Evolutionary conservation across 2,329 filamentous ascomycete species (phyloP).

Genomic region (Aspergillus phoenicis): DNA sequence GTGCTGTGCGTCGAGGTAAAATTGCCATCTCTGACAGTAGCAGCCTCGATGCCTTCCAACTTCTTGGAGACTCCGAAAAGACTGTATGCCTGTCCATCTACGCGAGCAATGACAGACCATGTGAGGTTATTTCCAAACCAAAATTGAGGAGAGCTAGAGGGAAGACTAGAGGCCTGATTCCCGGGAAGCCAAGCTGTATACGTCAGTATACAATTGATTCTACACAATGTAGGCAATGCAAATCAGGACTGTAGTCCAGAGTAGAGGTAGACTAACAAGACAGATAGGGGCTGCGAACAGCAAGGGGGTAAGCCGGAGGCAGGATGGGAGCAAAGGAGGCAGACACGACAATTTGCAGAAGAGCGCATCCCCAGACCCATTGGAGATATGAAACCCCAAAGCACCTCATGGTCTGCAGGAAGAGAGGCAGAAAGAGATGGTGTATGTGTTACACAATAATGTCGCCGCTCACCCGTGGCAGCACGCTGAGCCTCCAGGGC

Average conservation of each 20-base stretch:
- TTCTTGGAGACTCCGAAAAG: conserved; percentile 41
- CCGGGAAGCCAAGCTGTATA: conserved; percentile 44
- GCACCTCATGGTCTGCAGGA: neutral
- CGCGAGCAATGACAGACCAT: conserved; percentile 44
- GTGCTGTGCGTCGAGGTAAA: conserved; percentile 44
- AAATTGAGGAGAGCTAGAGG: conserved; percentile 40
- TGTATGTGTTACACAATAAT: neutral
- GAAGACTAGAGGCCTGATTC: conserved; percentile 33
- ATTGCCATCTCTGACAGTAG: conserved; percentile 31
- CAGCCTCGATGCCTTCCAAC: conserved; percentile 28
- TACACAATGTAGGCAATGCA: neutral
- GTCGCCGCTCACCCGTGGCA: neutral
- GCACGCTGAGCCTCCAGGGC: neutral
- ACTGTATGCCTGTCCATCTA: conserved; percentile 41
- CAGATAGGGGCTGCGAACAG: conserved; percentile 44
- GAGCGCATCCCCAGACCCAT: conserved; percentile 5
- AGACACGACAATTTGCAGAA: conserved; percentile 18
- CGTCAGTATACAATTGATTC: neutral
- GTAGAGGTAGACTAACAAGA: conserved; percentile 26
- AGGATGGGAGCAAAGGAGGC: conserved; percentile 14
- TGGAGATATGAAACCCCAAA: neutral
- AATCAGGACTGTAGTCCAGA: neutral
- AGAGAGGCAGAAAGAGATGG: neutral
- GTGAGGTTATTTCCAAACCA: conserved; percentile 42
- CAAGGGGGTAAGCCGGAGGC: conserved; percentile 45